phyloP scores from a whole-genome alignment of 176 grass and related monocot genomes.

The barley (Hordeum vulgare) region MorexV3_pseudomolecules_assembly NC_058519.1:570458577-570459076 shows the following conservation, averaged over 20 bases:
- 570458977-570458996: not conserved
- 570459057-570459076: slow-evolving; percentile 74
- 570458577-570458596: not conserved
- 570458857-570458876: not conserved
- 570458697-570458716: not conserved
- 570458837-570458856: not conserved
- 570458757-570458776: not conserved
- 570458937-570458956: not conserved
- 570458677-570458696: not conserved
- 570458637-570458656: not conserved
- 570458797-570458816: not conserved
- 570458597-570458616: not conserved
- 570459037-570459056: slow-evolving; percentile 66
- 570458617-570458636: not conserved
- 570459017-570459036: slow-evolving; percentile 93
- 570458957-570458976: not conserved
- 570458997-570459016: slow-evolving; percentile 30
- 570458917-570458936: not conserved
- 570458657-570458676: not conserved
- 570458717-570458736: not conserved
- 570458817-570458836: not conserved
- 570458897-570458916: not conserved
- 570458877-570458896: not conserved
- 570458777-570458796: not conserved
- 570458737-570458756: not conserved